Conservation (phyloP, 1,139 yeast species). For the Hansenula sp. region DNA sequence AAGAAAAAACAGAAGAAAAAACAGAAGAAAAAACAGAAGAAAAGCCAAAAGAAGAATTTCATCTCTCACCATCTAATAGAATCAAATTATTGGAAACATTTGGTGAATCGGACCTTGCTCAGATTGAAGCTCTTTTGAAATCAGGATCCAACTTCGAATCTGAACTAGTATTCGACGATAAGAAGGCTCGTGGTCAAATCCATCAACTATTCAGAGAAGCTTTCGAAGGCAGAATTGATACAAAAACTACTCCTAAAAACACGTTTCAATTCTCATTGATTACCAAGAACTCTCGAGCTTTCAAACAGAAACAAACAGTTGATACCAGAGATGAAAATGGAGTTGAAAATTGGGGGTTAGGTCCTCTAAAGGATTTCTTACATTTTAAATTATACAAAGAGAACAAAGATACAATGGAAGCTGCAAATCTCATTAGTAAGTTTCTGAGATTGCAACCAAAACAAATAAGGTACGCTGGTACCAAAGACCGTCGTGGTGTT, state of each 20-base stretch:
- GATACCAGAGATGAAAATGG: conserved; percentile 47
- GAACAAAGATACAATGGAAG: conserved; percentile 97
- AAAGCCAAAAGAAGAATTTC: conserved; percentile 38
- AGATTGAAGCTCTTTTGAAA: conserved; percentile 53
- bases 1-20: conserved; percentile 21
- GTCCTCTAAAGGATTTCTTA: conserved; percentile 62
- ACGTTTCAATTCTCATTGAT: conserved; percentile 56
- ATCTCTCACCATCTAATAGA: conserved; percentile 43
- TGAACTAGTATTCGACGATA: conserved; percentile 55
- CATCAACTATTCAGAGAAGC: conserved; percentile 76
- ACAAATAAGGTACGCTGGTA: conserved; percentile 80
- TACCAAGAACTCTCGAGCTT: conserved; percentile 34
- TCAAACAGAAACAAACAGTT: conserved; percentile 34
- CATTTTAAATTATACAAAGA: conserved; percentile 87
- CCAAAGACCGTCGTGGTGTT: conserved; percentile 94
- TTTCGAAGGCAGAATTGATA: conserved; percentile 72
- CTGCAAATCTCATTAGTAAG: conserved; percentile 69
- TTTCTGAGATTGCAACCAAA: conserved; percentile 71
- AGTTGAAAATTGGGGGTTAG: conserved; percentile 49
- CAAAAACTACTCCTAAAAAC: conserved; percentile 69
- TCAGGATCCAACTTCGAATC: conserved; percentile 64
- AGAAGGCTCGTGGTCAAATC: conserved; percentile 65
- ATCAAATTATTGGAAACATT: conserved; percentile 46
- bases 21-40: conserved; percentile 23
- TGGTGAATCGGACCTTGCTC: conserved; percentile 55